Evolutionary conservation across 2,329 filamentous ascomycete species (phyloP).

Genomic region (Juglanconis oblonga): DNA sequence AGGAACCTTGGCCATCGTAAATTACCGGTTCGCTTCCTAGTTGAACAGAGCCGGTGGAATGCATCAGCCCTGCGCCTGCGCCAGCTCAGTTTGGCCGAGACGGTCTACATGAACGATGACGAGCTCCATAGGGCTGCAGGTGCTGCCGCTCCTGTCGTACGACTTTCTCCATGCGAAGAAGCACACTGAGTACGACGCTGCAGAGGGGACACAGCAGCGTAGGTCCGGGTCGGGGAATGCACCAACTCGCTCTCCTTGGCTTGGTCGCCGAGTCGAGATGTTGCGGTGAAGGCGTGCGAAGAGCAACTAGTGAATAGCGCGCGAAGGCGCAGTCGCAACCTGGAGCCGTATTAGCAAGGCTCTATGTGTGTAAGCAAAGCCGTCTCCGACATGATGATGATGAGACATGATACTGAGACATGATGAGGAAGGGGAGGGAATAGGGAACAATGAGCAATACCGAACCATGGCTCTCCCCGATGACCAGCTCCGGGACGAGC

Average conservation of each 20-base stretch:
- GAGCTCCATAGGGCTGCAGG: constrained; percentile 3
- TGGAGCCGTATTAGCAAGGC: background rate
- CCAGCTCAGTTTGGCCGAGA: background rate
- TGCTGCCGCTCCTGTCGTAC: background rate
- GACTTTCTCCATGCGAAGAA: background rate
- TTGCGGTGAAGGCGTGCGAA: background rate
- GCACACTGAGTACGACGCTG: background rate
- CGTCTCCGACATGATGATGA: too few relatives aligned
- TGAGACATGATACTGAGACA: too few relatives aligned
- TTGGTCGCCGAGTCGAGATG: background rate
- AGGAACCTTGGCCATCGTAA: background rate
- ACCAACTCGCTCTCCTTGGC: background rate
- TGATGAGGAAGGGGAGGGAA: background rate
- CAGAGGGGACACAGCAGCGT: background rate
- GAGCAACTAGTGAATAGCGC: background rate
- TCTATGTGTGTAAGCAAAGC: background rate
- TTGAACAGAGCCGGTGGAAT: background rate
- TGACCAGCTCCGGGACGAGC: background rate
- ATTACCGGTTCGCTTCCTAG: background rate
- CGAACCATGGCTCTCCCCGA: background rate
- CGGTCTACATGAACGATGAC: background rate
- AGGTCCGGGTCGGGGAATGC: background rate
- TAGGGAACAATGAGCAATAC: background rate
- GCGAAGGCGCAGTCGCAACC: background rate
- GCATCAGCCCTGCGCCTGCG: background rate